Evolutionary conservation across 176 grass and related monocot genomes (phyloP).

Genomic region (Ampelocalamus luodianensis): DNA sequence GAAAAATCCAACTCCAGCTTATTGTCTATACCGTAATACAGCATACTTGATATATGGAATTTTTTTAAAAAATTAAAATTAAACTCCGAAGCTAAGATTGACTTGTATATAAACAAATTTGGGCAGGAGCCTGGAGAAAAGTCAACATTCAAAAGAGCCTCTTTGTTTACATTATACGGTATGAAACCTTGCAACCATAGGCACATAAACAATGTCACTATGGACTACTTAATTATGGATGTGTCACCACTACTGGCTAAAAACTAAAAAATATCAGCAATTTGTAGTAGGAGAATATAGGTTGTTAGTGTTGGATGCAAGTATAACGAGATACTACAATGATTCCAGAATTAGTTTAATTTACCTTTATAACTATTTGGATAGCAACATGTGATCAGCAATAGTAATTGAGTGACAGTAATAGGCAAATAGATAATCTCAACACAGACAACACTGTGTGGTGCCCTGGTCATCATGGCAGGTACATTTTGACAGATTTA

Average conservation of each 20-base stretch:
- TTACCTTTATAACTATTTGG: neutral
- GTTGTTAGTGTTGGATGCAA: conserved; percentile 2
- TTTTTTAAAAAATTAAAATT: neutral
- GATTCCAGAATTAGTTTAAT: neutral
- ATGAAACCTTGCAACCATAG: conserved; percentile 26
- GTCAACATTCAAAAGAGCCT: neutral
- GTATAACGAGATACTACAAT: neutral
- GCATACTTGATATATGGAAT: neutral
- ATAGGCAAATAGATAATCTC: neutral
- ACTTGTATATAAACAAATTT: too few species aligned
- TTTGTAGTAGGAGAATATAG: conserved; percentile 19
- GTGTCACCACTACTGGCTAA: neutral
- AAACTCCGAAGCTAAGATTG: neutral
- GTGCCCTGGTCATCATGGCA: conserved; percentile 32
- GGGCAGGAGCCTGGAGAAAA: neutral
- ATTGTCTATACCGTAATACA: neutral
- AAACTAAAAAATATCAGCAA: conserved; percentile 8
- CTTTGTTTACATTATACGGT: neutral
- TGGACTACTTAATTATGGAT: neutral
- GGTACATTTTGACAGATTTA: conserved; percentile 23
- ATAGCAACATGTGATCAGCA: neutral
- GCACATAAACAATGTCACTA: neutral
- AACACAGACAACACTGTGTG: neutral
- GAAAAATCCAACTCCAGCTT: neutral
- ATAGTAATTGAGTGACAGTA: neutral